Evolutionary conservation across 2,329 filamentous ascomycete species (phyloP).

Genomic region (Fusarium tupiense): DNA sequence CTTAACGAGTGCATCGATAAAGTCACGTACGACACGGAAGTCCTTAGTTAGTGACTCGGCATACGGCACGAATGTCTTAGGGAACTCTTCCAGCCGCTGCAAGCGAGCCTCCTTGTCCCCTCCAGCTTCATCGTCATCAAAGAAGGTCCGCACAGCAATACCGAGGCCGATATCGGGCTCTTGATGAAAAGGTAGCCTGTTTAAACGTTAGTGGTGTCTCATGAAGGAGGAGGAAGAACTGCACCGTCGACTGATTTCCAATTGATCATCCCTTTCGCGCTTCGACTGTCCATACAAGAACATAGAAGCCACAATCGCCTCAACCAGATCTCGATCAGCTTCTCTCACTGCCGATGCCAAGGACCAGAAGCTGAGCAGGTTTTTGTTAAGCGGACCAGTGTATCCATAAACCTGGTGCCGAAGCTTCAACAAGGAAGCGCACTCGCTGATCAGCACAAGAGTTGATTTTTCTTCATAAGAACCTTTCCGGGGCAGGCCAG

Average conservation of each 20-base stretch:
- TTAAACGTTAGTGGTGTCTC: conserved; percentile 21
- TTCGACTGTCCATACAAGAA: conserved; percentile 83
- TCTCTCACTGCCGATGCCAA: conserved; percentile 82
- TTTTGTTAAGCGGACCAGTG: conserved; percentile 91
- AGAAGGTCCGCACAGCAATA: conserved; percentile 82
- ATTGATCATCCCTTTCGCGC: conserved; percentile 72
- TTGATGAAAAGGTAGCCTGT: conserved; percentile 71
- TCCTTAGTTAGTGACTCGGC: conserved; percentile 69
- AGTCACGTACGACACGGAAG: conserved; percentile 64
- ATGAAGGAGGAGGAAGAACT: conserved; percentile 34
- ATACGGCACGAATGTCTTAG: conserved; percentile 64
- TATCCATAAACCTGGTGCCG: conserved; percentile 89
- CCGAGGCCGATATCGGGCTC: conserved; percentile 80
- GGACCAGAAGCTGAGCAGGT: conserved; percentile 86
- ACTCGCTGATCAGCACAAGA: conserved; percentile 84
- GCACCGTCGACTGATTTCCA: conserved; percentile 78
- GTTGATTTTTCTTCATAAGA: conserved; percentile 79
- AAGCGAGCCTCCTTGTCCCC: conserved; percentile 61
- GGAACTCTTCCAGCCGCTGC: conserved; percentile 60
- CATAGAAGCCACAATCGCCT: conserved; percentile 82
- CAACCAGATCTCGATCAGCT: conserved; percentile 82
- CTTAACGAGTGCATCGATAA: conserved; percentile 66
- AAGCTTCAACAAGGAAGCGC: conserved; percentile 83
- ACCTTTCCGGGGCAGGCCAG: conserved; percentile 65
- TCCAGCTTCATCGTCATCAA: conserved; percentile 73